These are phyloP conservation scores for Saccharata proteae DNA, from an alignment of 2,329 filamentous ascomycete genomes.

Conservation along the genomic window DNA sequence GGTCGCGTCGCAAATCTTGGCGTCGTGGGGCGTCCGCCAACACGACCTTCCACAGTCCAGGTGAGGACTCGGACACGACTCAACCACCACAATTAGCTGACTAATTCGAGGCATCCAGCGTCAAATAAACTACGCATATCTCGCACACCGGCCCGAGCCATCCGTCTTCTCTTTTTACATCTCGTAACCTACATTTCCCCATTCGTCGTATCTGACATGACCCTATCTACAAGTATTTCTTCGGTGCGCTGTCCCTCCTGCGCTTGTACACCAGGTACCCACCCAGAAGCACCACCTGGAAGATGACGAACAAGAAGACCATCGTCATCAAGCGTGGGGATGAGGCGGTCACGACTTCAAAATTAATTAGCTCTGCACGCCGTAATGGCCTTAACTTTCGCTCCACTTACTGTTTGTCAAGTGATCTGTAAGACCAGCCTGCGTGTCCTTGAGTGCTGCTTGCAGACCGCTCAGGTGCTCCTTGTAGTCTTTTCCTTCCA, in stretches of 20 bases:
- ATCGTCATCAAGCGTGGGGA: constrained; percentile 48
- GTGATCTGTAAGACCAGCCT: constrained; percentile 34
- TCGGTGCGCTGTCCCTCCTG: constrained; percentile 62
- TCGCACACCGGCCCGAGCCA: too few relatives aligned
- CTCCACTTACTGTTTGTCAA: constrained; percentile 25
- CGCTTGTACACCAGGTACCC: constrained; percentile 71
- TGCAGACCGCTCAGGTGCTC: constrained; percentile 43
- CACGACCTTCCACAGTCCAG: too few relatives aligned
- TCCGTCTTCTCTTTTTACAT: too few relatives aligned
- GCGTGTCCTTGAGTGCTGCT: constrained; percentile 39
- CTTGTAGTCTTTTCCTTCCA: constrained; percentile 46
- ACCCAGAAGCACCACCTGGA: constrained; percentile 58
- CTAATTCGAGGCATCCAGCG: too few relatives aligned
- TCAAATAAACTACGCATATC: too few relatives aligned
- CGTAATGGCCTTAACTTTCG: constrained; percentile 35
- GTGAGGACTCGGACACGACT: too few relatives aligned
- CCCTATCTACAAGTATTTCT: constrained; percentile 89
- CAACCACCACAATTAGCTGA: too few relatives aligned
- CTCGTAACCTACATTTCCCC: too few relatives aligned
- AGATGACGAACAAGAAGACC: constrained; percentile 60
- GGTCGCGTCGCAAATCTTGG: too few relatives aligned
- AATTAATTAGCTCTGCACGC: constrained; percentile 25
- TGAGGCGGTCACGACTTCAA: constrained; percentile 38
- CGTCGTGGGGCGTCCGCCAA: too few relatives aligned
- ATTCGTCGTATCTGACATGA: too few relatives aligned